phyloP scores from a whole-genome alignment of 768 basidiomycete species.

The Kwoniella newhampshirensis region DNA sequence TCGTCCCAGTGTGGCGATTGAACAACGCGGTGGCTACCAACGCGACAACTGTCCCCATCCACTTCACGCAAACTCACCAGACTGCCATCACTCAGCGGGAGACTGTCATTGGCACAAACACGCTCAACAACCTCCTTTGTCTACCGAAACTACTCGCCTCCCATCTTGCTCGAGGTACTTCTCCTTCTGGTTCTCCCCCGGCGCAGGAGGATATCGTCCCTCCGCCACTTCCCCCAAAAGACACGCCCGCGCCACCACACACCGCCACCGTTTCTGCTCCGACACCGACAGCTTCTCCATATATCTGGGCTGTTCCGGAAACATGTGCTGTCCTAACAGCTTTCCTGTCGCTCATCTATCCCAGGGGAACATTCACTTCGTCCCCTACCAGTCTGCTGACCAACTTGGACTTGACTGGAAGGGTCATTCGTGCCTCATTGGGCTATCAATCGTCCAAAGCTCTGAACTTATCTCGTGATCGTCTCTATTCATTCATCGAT shows the following conservation, averaged over 20 bases:
- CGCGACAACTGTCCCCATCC: not conserved
- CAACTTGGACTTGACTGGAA: conserved; percentile 29
- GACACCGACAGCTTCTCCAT: conserved; percentile 41
- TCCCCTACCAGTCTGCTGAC: conserved; percentile 8
- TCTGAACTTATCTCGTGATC: conserved; percentile 27
- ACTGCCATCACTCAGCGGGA: not conserved
- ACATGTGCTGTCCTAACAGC: conserved; percentile 32
- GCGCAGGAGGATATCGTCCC: too few species aligned
- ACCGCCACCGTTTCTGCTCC: conserved; percentile 33
- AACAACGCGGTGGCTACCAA: conserved; percentile 9
- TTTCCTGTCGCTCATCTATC: conserved; percentile 46
- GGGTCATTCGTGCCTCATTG: conserved; percentile 40
- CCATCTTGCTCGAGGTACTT: conserved; percentile 6
- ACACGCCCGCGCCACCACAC: not conserved
- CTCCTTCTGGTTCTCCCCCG: conserved; percentile 1
- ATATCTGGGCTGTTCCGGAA: conserved; percentile 46
- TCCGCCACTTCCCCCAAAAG: not conserved
- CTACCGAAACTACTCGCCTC: conserved; percentile 34
- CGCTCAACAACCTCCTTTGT: conserved; percentile 22
- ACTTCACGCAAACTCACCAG: not conserved
- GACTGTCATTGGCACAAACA: not conserved
- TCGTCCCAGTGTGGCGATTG: conserved; percentile 46
- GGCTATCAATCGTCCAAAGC: conserved; percentile 46
- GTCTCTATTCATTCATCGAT: conserved; percentile 18
- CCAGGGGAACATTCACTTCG: conserved; percentile 21